Percentiles rank a stretch among this genome's conserved stretches.
Evolutionary conservation across 176 grass and related monocot genomes (phyloP).

Genomic region (Aegilops umbellulata): DNA sequence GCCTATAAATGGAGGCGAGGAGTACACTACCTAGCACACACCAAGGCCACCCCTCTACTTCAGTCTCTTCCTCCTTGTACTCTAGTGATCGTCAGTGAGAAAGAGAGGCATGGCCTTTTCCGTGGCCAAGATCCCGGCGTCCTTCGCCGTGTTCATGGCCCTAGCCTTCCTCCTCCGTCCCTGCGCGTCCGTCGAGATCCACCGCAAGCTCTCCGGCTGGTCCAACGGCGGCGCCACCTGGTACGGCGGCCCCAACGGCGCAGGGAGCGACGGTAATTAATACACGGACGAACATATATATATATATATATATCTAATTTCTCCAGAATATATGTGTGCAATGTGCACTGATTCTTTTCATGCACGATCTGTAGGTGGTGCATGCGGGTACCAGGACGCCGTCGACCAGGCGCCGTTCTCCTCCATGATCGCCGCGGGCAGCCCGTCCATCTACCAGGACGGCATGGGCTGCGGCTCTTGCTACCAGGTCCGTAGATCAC

Average conservation of each 20-base stretch:
- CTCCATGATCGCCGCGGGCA: constrained; percentile 71
- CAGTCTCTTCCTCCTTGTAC: background rate
- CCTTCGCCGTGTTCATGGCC: constrained; percentile 10
- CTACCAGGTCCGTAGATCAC: constrained; percentile 27
- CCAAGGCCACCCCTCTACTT: background rate
- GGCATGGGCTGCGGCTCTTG: constrained; percentile 83
- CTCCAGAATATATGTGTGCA: no score
- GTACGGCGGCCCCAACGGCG: constrained; percentile 56
- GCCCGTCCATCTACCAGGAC: constrained; percentile 57
- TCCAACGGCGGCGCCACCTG: constrained; percentile 65
- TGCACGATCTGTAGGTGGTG: constrained; percentile 40
- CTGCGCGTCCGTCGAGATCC: constrained; percentile 36
- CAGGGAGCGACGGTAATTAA: constrained; percentile 63
- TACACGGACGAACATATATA: background rate
- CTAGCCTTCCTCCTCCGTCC: constrained; percentile 23
- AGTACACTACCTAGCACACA: background rate
- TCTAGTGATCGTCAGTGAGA: background rate
- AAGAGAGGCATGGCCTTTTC: constrained; percentile 30
- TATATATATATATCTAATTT: no score
- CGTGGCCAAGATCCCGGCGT: background rate
- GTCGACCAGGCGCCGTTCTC: constrained; percentile 60
- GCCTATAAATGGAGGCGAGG: constrained; percentile 42
- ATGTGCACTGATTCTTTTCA: no score
- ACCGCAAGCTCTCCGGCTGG: constrained; percentile 62
- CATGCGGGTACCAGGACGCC: constrained; percentile 66